Conservation (phyloP, 306 rosid species). For the Cercis canadensis region DNA sequence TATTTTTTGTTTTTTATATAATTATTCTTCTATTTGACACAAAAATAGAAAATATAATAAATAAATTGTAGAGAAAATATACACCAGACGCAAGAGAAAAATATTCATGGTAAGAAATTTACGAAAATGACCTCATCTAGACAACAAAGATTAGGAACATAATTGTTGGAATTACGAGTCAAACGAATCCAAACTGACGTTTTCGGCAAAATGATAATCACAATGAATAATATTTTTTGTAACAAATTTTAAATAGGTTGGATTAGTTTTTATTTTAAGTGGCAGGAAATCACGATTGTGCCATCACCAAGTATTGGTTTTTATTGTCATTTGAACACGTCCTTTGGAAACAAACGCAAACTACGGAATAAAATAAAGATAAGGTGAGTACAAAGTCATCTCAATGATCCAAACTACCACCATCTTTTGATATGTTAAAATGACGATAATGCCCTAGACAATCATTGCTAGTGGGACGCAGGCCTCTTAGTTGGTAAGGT, state of each 20-base stretch:
- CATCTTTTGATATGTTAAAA: constrained; percentile 32
- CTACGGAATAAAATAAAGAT: constrained; percentile 76
- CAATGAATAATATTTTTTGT: constrained; percentile 5
- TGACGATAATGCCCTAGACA: constrained; percentile 52
- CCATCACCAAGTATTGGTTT: constrained; percentile 47
- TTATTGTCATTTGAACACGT: constrained; percentile 55
- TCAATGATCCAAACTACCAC: constrained; percentile 70
- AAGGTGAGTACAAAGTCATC: constrained; percentile 80
- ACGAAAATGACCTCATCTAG: constrained; percentile 39
- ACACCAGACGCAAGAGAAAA: no score
- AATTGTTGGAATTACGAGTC: constrained; percentile 28
- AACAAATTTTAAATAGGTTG: neutral
- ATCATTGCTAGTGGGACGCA: constrained; percentile 34
- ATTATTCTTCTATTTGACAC: constrained; percentile 33
- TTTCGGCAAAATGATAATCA: constrained; percentile 31
- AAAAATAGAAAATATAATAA: neutral
- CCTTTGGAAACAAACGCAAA: constrained; percentile 67
- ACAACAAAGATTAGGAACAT: constrained; percentile 22
- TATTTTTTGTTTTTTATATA: constrained; percentile 22
- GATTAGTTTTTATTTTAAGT: constrained; percentile 1
- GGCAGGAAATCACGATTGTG: constrained; percentile 28
- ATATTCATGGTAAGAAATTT: constrained; percentile 27
- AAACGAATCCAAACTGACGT: constrained; percentile 32
- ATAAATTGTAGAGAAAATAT: constrained; percentile 28
- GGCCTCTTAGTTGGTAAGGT: constrained; percentile 45